phyloP scores from a whole-genome alignment of 1,139 yeast genomes.

The Yamadazyma conglobata region DNA sequence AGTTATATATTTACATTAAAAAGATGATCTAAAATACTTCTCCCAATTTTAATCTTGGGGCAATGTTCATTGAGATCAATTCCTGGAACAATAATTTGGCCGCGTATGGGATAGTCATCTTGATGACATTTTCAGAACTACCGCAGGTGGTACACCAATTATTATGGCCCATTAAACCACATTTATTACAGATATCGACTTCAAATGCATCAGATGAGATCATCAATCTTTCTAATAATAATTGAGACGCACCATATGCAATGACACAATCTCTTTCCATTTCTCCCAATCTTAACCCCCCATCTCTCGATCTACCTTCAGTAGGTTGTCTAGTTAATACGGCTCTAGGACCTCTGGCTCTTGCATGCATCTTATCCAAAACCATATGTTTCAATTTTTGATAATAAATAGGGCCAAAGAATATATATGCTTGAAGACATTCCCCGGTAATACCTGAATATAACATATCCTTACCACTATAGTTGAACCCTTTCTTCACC shows the following conservation, averaged over 20 bases:
- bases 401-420: constrained; percentile 97
- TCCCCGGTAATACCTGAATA: constrained; percentile 99
- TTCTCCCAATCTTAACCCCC: constrained; percentile 98
- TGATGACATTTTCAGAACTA: constrained; percentile 78
- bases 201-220: constrained; percentile 96
- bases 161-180: constrained; percentile 98
- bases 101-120: constrained; percentile 97
- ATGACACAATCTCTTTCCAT: constrained; percentile 99
- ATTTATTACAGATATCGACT: constrained; percentile 87
- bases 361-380: constrained; percentile 97
- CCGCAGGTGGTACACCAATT: constrained; percentile 97
- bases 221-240: constrained; percentile 91
- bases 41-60: constrained; percentile 86
- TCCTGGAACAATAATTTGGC: constrained; percentile 96
- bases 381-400: constrained; percentile 99
- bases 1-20: constrained; percentile 1
- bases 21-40: constrained; percentile 57
- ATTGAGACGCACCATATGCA: constrained; percentile 98
- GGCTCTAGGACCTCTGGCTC: constrained; percentile 99
- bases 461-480: constrained; percentile 96
- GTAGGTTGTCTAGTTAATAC: constrained; percentile 98
- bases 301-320: constrained; percentile 98
- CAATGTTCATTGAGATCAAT: constrained; percentile 93
- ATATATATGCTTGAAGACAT: constrained; percentile 92
- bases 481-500: constrained; percentile 87